Base-by-base conservation (phyloP, 768 basidiomycete genomes). In the Leccinum olivaceopallidum region DNA sequence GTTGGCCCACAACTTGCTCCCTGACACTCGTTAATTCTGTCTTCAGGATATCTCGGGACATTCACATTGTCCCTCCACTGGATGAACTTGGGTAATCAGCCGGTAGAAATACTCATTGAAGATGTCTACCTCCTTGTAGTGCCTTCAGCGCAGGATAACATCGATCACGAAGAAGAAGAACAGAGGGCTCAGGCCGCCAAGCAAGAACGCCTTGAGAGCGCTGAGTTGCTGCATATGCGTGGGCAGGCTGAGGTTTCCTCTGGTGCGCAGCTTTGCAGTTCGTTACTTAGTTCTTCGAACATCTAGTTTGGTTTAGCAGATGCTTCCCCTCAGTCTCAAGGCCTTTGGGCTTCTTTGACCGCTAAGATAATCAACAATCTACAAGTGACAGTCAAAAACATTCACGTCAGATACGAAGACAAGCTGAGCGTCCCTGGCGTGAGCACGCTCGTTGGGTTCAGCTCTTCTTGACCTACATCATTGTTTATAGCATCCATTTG, bases 391-490 rank as follows among this genome's bases (percentile, higher is more conserved):
- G 86, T 98, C 61, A 93, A 90, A 76, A 96, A 97, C 67, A 93
- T 99, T 49, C 97, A 99, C 72, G 76, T 98, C 51, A 89, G 97
- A 56, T 99, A 98, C 68, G 97, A 99, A 75, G 97, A 99, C 77
- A 89, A 88, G 54, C 73, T 94, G 67, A 97, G 94, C 67, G 94
- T 95, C 28, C 95, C 95, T 32, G 93, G 90, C 30, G 95, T 95
- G 74, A 68, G 90, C 78, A 28, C 37, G 4, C 26, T 22, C n/a
- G 10, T 63, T 39, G 5, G 5, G 44, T 39, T 56, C 44, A 5
- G 18, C 16, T 18, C 8, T 44, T 2, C 42, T 34, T 32, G 57
- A 56, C 48, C 49, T 18, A 36, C 52, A 60, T 60, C 26, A 18
- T 53, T 54, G 3, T 51, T 39, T 48, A 14, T 66, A 98, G 91